Evolutionary conservation across 1,284 basidiomycete species (phyloP).

Genomic region (Microbotryomycetes sp.): DNA sequence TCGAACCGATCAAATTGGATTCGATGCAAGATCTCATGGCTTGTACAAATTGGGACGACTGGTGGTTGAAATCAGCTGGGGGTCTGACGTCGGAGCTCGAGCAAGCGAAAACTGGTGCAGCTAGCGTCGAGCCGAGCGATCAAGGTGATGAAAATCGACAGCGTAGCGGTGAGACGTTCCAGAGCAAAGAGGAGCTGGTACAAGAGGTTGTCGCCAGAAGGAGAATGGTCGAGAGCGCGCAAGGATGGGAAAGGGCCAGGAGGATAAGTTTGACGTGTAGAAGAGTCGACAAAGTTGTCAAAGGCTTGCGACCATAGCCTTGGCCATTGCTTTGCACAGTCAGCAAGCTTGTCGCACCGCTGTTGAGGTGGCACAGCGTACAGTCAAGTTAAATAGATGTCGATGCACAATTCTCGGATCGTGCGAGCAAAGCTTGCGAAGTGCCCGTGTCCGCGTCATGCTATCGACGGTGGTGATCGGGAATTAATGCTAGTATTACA

Average conservation of each 20-base stretch:
- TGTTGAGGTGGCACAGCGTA: too few relatives aligned
- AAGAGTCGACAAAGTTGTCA: conserved; percentile 61
- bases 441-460: too few relatives aligned
- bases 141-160: too few relatives aligned
- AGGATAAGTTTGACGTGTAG: conserved; percentile 82
- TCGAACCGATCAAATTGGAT: conserved; percentile 45
- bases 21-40: conserved; percentile 3
- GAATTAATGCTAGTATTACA: too few relatives aligned
- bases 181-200: conserved; percentile 44
- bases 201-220: conserved; percentile 40
- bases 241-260: conserved; percentile 51
- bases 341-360: too few relatives aligned
- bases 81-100: conserved; percentile 47
- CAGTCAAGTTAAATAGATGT: too few relatives aligned
- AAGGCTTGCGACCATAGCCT: too few relatives aligned
- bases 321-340: too few relatives aligned
- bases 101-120: conserved; percentile 48
- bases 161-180: conserved; percentile 39
- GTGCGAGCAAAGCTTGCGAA: too few relatives aligned
- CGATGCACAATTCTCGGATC: too few relatives aligned
- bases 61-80: conserved; percentile 28
- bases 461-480: too few relatives aligned
- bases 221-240: conserved; percentile 10
- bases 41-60: conserved; percentile 48
- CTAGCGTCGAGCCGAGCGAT: too few relatives aligned